phyloP scores from a whole-genome alignment of 371 early-diverging fungal species.

The Syncephalastrum racemosum region DNA sequence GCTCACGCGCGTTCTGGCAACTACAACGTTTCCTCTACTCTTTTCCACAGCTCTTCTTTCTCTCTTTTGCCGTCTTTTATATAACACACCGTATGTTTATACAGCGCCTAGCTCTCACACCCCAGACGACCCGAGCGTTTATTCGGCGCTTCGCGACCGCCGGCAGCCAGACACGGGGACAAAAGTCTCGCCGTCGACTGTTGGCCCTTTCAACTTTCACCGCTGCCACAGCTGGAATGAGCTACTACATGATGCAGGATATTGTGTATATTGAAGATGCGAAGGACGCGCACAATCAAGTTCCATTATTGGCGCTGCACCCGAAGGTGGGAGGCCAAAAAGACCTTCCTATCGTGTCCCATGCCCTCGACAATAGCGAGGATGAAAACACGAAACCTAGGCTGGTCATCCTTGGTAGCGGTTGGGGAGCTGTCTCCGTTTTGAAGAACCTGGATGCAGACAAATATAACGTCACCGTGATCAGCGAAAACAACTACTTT shows the following conservation, averaged over 20 bases:
- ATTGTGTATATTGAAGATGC: constrained; percentile 17
- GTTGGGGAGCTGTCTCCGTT: constrained; percentile 70
- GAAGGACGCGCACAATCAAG: constrained; percentile 22
- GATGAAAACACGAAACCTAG: constrained; percentile 41
- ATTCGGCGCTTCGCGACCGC: background rate
- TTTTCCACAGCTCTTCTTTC: too few species aligned
- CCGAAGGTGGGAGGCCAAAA: constrained; percentile 37
- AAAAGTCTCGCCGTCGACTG: background rate
- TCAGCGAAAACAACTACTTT: constrained; percentile 77
- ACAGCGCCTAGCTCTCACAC: too few species aligned
- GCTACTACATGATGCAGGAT: constrained; percentile 28
- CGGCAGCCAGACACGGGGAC: background rate
- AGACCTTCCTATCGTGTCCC: constrained; percentile 25
- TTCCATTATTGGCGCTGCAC: constrained; percentile 28
- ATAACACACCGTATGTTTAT: too few species aligned
- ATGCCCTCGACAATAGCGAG: constrained; percentile 27
- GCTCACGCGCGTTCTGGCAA: too few species aligned
- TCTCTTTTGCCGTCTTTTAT: too few species aligned
- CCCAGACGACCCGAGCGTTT: background rate
- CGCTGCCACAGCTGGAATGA: background rate
- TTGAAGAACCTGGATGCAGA: constrained; percentile 62
- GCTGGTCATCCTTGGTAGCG: constrained; percentile 73
- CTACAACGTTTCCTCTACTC: too few species aligned
- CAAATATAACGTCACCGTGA: constrained; percentile 74
- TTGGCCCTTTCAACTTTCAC: background rate